Percentiles rank a stretch among this genome's conserved stretches.
Conservation (phyloP, 768 basidiomycete species). For the Boletus fagicola region DNA sequence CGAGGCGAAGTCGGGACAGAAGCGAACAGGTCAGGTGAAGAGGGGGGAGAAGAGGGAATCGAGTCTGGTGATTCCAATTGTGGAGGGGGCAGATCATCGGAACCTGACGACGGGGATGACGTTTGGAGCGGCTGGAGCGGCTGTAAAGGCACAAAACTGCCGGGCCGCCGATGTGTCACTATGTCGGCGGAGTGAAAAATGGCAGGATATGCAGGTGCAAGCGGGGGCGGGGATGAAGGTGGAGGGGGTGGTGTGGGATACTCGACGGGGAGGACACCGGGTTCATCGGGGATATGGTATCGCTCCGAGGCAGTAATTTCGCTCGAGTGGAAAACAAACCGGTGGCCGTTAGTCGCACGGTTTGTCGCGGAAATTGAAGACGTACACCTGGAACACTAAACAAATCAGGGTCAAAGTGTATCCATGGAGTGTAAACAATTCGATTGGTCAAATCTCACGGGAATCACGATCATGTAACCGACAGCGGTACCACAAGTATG, state of each 20-base stretch:
- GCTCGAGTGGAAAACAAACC: slow-evolving; percentile 81
- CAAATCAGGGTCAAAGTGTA: slow-evolving; percentile 13
- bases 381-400: slow-evolving; percentile 68
- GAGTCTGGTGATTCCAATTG: slow-evolving; percentile 24
- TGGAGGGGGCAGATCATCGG: slow-evolving; percentile 25
- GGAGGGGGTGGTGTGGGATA: slow-evolving; percentile 32
- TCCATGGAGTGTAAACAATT: slow-evolving; percentile 5
- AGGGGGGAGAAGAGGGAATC: slow-evolving; percentile 20
- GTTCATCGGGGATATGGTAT: slow-evolving; percentile 60
- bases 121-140: slow-evolving; percentile 23
- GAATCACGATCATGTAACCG: slow-evolving; percentile 80
- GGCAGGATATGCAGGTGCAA: slow-evolving; percentile 31
- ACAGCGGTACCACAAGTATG: slow-evolving; percentile 72
- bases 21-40: slow-evolving; percentile 26
- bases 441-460: slow-evolving; percentile 35
- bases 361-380: slow-evolving; percentile 64
- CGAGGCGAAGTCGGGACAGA: slow-evolving; percentile 22
- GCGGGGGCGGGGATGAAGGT: slow-evolving; percentile 33
- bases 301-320: slow-evolving; percentile 65
- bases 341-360: slow-evolving; percentile 78
- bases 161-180: slow-evolving; percentile 25
- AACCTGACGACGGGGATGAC: slow-evolving; percentile 11
- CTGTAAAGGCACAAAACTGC: slow-evolving; percentile 16
- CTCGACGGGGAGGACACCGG: slow-evolving; percentile 54
- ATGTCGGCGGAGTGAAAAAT: slow-evolving; percentile 23